phyloP scores from a whole-genome alignment of 176 grass and related monocot genomes.

The Saccharum officinarum region DNA sequence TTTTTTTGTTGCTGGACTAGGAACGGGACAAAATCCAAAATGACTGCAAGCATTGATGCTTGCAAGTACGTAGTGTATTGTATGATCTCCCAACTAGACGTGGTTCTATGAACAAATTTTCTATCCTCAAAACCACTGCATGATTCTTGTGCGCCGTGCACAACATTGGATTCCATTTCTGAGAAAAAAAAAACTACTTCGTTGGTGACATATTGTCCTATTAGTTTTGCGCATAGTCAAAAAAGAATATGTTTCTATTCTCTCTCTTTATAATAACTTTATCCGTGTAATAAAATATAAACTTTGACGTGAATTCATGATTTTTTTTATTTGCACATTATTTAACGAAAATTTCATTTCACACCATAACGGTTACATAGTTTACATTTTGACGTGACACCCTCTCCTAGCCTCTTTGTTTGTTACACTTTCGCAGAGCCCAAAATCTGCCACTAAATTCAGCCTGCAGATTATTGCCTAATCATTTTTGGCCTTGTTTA shows the following conservation, averaged over 20 bases:
- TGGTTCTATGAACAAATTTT: neutral
- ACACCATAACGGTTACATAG: neutral
- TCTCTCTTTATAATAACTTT: neutral
- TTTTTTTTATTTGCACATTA: neutral
- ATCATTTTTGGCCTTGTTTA: too few species aligned
- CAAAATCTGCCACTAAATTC: too few species aligned
- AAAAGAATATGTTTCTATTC: neutral
- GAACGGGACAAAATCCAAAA: neutral
- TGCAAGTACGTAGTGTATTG: neutral
- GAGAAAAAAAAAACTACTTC: too few species aligned
- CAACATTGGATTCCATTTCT: neutral
- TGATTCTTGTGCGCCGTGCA: neutral
- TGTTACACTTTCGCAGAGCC: neutral
- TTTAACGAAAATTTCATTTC: neutral
- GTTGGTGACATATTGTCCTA: neutral
- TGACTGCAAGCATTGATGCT: neutral
- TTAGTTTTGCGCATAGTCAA: neutral
- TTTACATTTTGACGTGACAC: too few species aligned
- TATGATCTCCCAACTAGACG: neutral
- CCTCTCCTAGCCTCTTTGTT: neutral
- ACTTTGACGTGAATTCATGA: too few species aligned
- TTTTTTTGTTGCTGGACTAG: too few species aligned
- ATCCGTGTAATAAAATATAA: neutral
- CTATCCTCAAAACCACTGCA: neutral
- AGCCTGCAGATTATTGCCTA: slow-evolving; percentile 23